Base-by-base conservation (phyloP, 352 stramenopile species). In the Phytopythium ostracodes region DNA sequence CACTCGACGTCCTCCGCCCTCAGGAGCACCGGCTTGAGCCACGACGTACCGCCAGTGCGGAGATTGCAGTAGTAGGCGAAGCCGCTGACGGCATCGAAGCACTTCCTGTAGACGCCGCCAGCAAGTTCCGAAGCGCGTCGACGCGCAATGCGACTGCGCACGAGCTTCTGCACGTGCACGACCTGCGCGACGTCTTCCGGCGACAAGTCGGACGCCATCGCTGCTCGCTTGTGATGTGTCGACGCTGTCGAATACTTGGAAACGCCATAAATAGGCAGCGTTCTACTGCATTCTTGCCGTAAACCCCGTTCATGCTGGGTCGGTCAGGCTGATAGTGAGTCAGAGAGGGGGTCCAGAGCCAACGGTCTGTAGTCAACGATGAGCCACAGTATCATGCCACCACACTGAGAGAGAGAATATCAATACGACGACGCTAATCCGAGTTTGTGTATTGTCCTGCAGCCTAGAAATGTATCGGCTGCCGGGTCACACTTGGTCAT, bases 11-110 rank as follows among this genome's bases (percentile, higher is more conserved):
- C 75, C 22, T 35, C 36, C 49, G 53, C 56, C 24, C 65, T 66
- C 42, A 87, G 68, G 15, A 83, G 67, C 33, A 68, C 50, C 20
- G 77, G 77, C 38, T 80, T 79, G 29, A 74, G 70, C 77, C 77
- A 87, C 10, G 67, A 73, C 53, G 75, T 71, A 2, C 70, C 42
- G 33, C 77, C 75, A 2, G 75, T 81, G 46, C 46, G 65, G 5
- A 83, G 62, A 27, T 87, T 87, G 59, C 61, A 81, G 54, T 81
- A 84, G 59, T 84, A 87, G 8, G 63, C 67, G 4, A 80, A 65
- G 27, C 75, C 72, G 51, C 59, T 77, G 27, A 68, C 59, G 3
- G 64, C 50, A 51, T 87, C 77, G 56, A 67, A 77, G 61, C 75
- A 87, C 63, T 84, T 81, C 20, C 75, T 59, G 40, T 87, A 87